Base-by-base conservation (phyloP, 228 moss, liverwort and hornwort genomes). In the Sphagnum magellanicum region DNA sequence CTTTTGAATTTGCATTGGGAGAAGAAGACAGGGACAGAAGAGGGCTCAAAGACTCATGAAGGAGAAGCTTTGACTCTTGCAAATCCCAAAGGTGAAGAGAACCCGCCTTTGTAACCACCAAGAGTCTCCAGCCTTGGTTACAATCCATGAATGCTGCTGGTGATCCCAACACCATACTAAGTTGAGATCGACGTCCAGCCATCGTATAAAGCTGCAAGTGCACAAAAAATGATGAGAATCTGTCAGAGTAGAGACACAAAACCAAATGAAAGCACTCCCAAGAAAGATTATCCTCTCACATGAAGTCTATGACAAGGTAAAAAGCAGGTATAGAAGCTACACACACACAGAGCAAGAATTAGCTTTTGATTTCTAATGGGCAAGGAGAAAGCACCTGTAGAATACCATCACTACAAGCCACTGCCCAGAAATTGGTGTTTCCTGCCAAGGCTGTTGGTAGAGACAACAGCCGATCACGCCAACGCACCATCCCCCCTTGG, bases 71-170 rank as follows among this genome's bases (percentile, higher is more conserved):
- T 53, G 85, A 88, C 68, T 79, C 87, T 60, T 81, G 85, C 66
- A 98, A 74, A 78, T 98, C 91, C 97, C 97, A 98, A 68, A 98
- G 76, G 76, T 89, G 90, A 67, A 98, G 73, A 50, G 87, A 88
- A 50, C 97, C 97, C 70, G 83, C 84, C 73, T 87, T 76, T 59
- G 82, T 93, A 17, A 98, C 90, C 53, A 93, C 74, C 78, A 98
- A 86, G 53, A 98, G 70, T 63, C 78, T 93, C 97, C 97, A 98
- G 59, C 65, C 74, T 64, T 91, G 89, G 65, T 91, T 89, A 74
- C 97, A 98, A 76, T 93, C 93, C 87, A 98, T 87, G 65, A 98
- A 98, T 51, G 88, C 97, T 60, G 91, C 93, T n/a, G 91, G 75
- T 15, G 93, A 91, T 60, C 85, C 91, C 75, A 98, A 66, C 81